Evolutionary conservation across 129 eudicot species (phyloP).

Genomic region (Tanacetum coccineum): DNA sequence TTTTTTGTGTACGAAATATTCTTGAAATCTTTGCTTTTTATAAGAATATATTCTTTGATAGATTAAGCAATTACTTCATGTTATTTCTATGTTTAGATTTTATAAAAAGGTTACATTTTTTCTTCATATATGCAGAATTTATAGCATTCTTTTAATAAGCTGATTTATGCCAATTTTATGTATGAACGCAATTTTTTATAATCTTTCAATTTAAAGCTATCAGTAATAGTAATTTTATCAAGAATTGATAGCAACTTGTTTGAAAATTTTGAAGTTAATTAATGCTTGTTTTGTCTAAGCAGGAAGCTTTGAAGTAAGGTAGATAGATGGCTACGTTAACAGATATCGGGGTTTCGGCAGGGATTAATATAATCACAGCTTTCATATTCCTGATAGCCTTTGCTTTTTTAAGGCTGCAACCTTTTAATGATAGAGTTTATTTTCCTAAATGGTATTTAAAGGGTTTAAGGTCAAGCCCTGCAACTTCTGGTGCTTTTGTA

Average conservation of each 20-base stretch:
- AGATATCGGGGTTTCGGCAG: slow-evolving; percentile 84
- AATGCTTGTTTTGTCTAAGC: slow-evolving; percentile 4
- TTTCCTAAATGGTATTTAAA: slow-evolving; percentile 88
- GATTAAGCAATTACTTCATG: neutral
- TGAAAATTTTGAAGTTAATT: neutral
- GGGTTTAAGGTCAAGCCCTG: slow-evolving; percentile 75
- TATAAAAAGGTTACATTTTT: neutral
- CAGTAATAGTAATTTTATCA: neutral
- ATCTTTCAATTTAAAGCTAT: too few relatives aligned
- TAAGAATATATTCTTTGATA: neutral
- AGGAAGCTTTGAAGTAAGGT: slow-evolving; percentile 20
- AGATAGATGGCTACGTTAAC: slow-evolving; percentile 67
- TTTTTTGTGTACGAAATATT: too few relatives aligned
- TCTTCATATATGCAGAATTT: too few relatives aligned
- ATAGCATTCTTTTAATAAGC: too few relatives aligned
- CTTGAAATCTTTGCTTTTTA: neutral
- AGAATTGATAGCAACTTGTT: slow-evolving; percentile 3
- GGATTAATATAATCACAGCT: slow-evolving; percentile 64
- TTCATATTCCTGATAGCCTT: slow-evolving; percentile 67
- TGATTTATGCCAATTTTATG: too few relatives aligned
- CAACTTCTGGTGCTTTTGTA: slow-evolving; percentile 57
- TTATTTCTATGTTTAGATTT: too few relatives aligned
- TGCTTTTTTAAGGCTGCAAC: slow-evolving; percentile 76
- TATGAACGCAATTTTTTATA: too few relatives aligned
- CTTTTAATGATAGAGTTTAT: slow-evolving; percentile 76